A percentile compares a stretch with the other conserved stretches of the same genome.
These are phyloP conservation scores for Talaromyces piceae DNA, from an alignment of 2,329 filamentous ascomycete genomes.

Conservation along the genomic window DNA sequence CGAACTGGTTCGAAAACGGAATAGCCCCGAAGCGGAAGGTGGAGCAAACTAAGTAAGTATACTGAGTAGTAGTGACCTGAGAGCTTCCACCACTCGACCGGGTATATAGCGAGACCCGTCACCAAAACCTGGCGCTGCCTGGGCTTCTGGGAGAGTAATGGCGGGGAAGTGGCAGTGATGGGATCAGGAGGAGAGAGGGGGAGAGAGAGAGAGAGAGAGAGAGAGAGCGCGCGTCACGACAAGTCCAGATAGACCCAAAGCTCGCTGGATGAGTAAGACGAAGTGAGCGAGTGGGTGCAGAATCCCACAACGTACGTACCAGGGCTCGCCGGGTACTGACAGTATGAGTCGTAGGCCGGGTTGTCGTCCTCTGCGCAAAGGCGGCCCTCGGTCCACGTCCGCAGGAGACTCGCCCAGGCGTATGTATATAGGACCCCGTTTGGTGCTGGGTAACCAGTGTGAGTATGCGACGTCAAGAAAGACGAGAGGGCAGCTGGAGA, in stretches of 20 bases:
- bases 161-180: not conserved
- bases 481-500: not conserved
- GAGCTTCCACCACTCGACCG: too few relatives aligned
- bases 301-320: not conserved
- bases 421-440: too few relatives aligned
- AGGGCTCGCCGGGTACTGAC: not conserved
- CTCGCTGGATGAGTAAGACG: too few relatives aligned
- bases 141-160: too few relatives aligned
- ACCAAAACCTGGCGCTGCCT: too few relatives aligned
- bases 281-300: not conserved
- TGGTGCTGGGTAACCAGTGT: not conserved
- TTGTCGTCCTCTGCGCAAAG: too few relatives aligned
- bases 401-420: too few relatives aligned
- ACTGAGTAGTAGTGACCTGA: too few relatives aligned
- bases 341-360: too few relatives aligned
- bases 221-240: not conserved
- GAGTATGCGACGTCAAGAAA: not conserved
- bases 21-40: not conserved
- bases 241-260: too few relatives aligned
- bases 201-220: not conserved
- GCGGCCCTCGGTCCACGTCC: too few relatives aligned
- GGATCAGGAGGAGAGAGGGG: not conserved
- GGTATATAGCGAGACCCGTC: too few relatives aligned
- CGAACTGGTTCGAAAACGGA: not conserved
- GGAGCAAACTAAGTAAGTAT: not conserved